Conservation (phyloP, 495 filamentous ascomycete species). For the Arthonia radiata region DNA sequence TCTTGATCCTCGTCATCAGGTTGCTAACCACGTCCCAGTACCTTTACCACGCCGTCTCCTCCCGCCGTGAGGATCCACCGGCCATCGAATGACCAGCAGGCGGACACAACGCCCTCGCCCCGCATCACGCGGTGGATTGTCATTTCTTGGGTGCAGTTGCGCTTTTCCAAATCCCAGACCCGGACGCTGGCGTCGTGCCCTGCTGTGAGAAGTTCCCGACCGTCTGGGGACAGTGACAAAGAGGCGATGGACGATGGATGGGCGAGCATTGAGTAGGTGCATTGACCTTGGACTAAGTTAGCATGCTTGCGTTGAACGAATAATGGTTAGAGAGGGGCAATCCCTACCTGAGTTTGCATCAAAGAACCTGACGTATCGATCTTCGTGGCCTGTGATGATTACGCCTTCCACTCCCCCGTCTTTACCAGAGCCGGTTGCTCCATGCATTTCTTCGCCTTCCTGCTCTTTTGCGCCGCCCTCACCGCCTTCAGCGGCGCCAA, state of each 20-base stretch:
- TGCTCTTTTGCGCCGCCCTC: conserved; percentile 28
- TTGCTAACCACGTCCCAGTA: too few species aligned
- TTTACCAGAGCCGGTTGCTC: conserved; percentile 61
- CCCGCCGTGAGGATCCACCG: conserved; percentile 84
- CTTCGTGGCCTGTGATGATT: conserved; percentile 86
- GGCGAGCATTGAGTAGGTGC: conserved; percentile 93
- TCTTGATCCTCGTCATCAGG: too few species aligned
- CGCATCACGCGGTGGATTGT: conserved; percentile 77
- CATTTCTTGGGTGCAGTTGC: conserved; percentile 80
- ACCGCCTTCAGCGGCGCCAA: too few species aligned
- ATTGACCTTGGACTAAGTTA: conserved; percentile 83
- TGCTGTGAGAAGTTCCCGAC: conserved; percentile 79
- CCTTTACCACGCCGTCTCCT: conserved; percentile 92
- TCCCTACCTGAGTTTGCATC: conserved; percentile 92
- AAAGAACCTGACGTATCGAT: conserved; percentile 85
- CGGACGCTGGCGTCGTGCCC: conserved; percentile 85
- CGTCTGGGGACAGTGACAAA: conserved; percentile 74
- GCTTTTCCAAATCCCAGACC: conserved; percentile 95
- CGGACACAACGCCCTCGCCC: conserved; percentile 77
- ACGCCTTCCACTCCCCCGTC: conserved; percentile 55
- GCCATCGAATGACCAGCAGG: conserved; percentile 85
- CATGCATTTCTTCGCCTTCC: conserved; percentile 40
- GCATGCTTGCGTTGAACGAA: too few species aligned
- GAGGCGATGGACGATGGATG: conserved; percentile 81
- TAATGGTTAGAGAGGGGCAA: conserved; percentile 1